Percentiles rank a stretch among this genome's conserved stretches.
These are phyloP conservation scores for Dipodascus albidus DNA, from an alignment of 805 yeast genomes.

Conservation along the genomic window DNA sequence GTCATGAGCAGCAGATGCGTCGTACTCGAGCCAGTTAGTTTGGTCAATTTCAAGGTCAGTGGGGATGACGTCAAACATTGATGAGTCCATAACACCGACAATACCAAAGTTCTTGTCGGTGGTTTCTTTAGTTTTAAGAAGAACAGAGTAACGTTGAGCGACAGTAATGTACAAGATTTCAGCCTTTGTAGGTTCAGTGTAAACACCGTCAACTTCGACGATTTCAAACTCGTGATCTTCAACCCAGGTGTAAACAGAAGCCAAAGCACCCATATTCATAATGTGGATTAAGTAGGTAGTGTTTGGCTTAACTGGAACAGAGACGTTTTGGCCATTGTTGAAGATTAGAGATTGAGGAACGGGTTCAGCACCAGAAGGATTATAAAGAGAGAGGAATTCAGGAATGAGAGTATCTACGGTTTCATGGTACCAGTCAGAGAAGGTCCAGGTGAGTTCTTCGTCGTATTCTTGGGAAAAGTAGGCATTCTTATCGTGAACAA, in stretches of 20 bases:
- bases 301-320: conserved; percentile 5
- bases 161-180: conserved; percentile 35
- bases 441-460: conserved; percentile 20
- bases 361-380: conserved; percentile 30
- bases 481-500: conserved; percentile 31
- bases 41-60: conserved; percentile 52
- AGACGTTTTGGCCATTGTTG: conserved; percentile 19
- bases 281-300: conserved; percentile 17
- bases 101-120: conserved; percentile 61
- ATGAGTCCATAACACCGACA: conserved; percentile 68
- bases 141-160: conserved; percentile 71
- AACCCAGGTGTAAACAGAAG: conserved; percentile 23
- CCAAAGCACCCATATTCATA: conserved; percentile 25
- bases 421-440: conserved; percentile 31
- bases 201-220: conserved; percentile 27
- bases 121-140: conserved; percentile 35
- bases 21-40: conserved; percentile 63
- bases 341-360: conserved; percentile 30
- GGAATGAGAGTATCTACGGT: conserved; percentile 26
- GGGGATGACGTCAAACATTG: conserved; percentile 73
- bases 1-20: conserved; percentile 34
- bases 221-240: conserved; percentile 20
- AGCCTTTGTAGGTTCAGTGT: conserved; percentile 16
- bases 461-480: conserved; percentile 24
- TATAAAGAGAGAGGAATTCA: conserved; percentile 31